Conservation (phyloP, 1,139 yeast species). For the Suzukiozyma palmioleophila region DNA sequence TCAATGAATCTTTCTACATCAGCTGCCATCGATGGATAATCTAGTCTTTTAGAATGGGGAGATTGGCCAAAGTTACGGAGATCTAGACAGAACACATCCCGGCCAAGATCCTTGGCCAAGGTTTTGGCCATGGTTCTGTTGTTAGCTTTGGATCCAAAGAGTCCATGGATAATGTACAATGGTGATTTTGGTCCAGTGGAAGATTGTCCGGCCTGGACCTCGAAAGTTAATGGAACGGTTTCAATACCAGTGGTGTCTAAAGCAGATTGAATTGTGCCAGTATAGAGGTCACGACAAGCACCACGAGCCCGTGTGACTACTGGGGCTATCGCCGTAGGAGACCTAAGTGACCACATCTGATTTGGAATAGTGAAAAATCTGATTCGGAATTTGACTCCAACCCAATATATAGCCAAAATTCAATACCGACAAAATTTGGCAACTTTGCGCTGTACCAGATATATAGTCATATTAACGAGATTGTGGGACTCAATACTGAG, state of each 20-base stretch:
- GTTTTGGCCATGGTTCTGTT: slow-evolving; percentile 68
- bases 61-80: slow-evolving; percentile 90
- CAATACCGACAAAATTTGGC: too few relatives aligned
- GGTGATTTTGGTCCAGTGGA: slow-evolving; percentile 37
- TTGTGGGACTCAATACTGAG: too few relatives aligned
- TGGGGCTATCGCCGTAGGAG: too few relatives aligned
- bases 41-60: slow-evolving; percentile 67
- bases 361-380: too few relatives aligned
- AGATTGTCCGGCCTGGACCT: slow-evolving; percentile 23
- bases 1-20: slow-evolving; percentile 76
- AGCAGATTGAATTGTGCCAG: background rate
- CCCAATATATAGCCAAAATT: too few relatives aligned
- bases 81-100: slow-evolving; percentile 68
- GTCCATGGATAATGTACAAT: slow-evolving; percentile 76
- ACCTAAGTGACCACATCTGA: too few relatives aligned
- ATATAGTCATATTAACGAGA: too few relatives aligned
- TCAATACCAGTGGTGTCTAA: slow-evolving; percentile 6
- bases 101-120: slow-evolving; percentile 35
- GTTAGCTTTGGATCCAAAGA: slow-evolving; percentile 80
- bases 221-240: slow-evolving; percentile 29
- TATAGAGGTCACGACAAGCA: too few relatives aligned
- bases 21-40: slow-evolving; percentile 76
- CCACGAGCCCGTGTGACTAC: too few relatives aligned
- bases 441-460: too few relatives aligned
- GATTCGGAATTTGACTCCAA: too few relatives aligned